Evolutionary conservation across 768 basidiomycete genomes (phyloP), one percentile per base, ranked within the genome.

Genomic region (Tremella mesenterica): DNA sequence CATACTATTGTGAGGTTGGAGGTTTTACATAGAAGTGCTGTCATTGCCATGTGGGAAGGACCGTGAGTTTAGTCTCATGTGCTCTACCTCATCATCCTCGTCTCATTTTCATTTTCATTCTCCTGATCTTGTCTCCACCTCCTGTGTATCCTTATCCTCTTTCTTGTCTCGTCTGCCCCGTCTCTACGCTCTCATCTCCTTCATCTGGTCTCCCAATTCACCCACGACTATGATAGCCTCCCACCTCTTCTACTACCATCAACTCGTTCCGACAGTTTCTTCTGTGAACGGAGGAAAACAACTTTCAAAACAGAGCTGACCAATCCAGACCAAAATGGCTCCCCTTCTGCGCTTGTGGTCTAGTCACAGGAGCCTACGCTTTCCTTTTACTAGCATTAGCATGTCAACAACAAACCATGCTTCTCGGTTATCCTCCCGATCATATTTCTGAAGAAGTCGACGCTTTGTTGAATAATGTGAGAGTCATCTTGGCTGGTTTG

Each of bases 261-360:
- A n/a, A n/a, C n/a, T n/a, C n/a, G n/a, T n/a, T n/a, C n/a, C n/a
- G n/a, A n/a, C 34, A n/a, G 8, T 12, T 21, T 25, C 52, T 39
- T n/a, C 8, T 23, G 12, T 21, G 39, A 12, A 27, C 20, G 14
- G n/a, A n/a, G n/a, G n/a, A n/a, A n/a, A n/a, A n/a, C n/a, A n/a
- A n/a, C n/a, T n/a, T n/a, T n/a, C n/a, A n/a, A n/a, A n/a, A n/a
- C n/a, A n/a, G n/a, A 20, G 27, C 56, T 59, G 48, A 56, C 8
- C 28, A 21, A 8, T 12, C 43, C 45, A 68, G 66, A 46, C 71
- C 71, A 34, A 69, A 68, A 58, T 71, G 69, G 69, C 43, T 70
- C 23, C 71, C 71, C 4, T 71, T 71, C 61, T 73, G 71, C 55
- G 63, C 69, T 4, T 73, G 71, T 45, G 71, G 69, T 31, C 54